Base-by-base conservation (phyloP, 2,329 filamentous ascomycete genomes). In the Ampelomyces quisqualis region DNA sequence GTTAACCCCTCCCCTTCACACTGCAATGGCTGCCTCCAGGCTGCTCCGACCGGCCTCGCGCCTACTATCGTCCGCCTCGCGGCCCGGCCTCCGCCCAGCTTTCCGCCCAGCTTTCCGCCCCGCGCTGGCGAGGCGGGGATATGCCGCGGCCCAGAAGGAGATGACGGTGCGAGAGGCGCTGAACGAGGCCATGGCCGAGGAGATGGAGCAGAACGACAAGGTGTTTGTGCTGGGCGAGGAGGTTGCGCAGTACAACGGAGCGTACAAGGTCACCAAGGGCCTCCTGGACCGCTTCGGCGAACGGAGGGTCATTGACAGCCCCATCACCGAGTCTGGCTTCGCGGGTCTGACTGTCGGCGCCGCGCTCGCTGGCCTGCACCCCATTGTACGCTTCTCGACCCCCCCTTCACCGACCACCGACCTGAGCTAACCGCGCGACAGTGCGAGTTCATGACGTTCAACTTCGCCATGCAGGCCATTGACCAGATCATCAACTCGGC, bases 391-490 rank as follows among this genome's bases (percentile, higher is more conserved):
- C 47, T 36, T 32, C 22, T 34, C 20, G 22, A 7, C 2, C 13
- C 9, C 8, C 23, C 11, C 22, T 15, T 1, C 14, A 6, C n/a
- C 5, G n/a, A 7, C 3, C 7, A 19, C 23, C 38, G 31, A 31
- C 43, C 34, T 23, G 30, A 20, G 13, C 51, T 52, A 40, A 62
- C 55, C 47, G 24, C 52, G 43, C 13, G 6, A 36, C 55, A 93
- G 88, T 93, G 87, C 81, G 93, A 98, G 78, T 98, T 98, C 81
- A 98, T 98, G 93, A 98, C 93, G 66, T 97, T 95, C 84, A 98
- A 98, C 82, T 97, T 97, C 70, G 91, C 93, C 73, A 98, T 98
- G 93, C 93, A 98, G 78, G 89, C 93, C 70, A 98, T 98, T 73
- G 93, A 98, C 72, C 93, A 98, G 73, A 88, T 98, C 70, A 90